These are phyloP conservation scores for Letharia lupina DNA, from an alignment of 495 filamentous ascomycete species.

Conservation along the genomic window DNA sequence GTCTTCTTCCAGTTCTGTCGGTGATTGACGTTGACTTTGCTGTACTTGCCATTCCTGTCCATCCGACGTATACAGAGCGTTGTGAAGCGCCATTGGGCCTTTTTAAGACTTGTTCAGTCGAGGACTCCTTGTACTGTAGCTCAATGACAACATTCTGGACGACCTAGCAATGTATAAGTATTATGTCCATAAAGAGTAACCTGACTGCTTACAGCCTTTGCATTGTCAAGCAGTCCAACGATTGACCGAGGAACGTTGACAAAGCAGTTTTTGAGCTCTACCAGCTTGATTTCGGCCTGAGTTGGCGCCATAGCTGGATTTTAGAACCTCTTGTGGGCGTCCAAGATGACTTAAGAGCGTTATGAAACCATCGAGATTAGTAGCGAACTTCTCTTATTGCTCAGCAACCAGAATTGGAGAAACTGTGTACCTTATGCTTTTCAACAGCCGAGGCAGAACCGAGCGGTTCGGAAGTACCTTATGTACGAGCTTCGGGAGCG, in stretches of 20 bases:
- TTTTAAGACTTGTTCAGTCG: conserved; percentile 31
- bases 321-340: background rate
- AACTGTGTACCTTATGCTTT: background rate
- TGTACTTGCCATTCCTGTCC: conserved; percentile 96
- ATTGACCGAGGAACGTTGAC: conserved; percentile 87
- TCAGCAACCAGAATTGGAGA: background rate
- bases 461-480: background rate
- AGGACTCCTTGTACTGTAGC: conserved; percentile 52
- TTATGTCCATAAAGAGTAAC: background rate
- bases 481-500: background rate
- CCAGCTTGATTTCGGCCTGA: conserved; percentile 67
- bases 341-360: background rate
- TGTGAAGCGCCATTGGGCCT: conserved; percentile 32
- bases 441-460: conserved; percentile 6
- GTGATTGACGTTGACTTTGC: conserved; percentile 64
- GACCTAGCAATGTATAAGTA: conserved; percentile 41
- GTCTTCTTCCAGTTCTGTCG: conserved; percentile 54
- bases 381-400: background rate
- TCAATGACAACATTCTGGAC: conserved; percentile 96
- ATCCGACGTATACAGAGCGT: conserved; percentile 76
- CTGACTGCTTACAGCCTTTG: conserved; percentile 63
- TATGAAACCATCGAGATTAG: background rate
- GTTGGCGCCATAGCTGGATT: conserved; percentile 47
- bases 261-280: conserved; percentile 84
- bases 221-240: conserved; percentile 70